Percentiles rank a stretch among this genome's conserved stretches.
phyloP scores from a whole-genome alignment of 2,329 filamentous ascomycete genomes.

The Sporothrix inflata region DNA sequence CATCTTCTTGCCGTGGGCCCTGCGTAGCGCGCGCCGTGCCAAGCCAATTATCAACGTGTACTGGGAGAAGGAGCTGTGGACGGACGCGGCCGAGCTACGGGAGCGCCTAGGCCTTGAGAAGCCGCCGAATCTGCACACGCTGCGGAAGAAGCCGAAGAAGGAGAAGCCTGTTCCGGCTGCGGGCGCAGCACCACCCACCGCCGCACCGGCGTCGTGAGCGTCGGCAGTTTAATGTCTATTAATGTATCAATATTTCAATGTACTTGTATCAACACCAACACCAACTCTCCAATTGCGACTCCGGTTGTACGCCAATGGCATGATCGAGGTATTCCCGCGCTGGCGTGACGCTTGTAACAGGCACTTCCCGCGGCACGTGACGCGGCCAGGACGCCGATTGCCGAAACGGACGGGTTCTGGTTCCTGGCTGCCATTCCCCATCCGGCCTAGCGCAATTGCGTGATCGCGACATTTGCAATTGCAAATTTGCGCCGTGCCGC shows the following conservation, averaged over 20 bases:
- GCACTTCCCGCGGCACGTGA: constrained; percentile 25
- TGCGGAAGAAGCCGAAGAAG: constrained; percentile 58
- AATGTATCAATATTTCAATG: not conserved
- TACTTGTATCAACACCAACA: not conserved
- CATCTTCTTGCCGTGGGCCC: constrained; percentile 87
- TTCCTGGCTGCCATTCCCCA: constrained; percentile 1
- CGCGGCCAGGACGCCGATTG: constrained; percentile 22
- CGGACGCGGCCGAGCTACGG: constrained; percentile 77
- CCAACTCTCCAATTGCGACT: no score
- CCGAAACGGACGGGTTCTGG: constrained; percentile 22
- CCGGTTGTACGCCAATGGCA: no score
- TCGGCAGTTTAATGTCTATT: not conserved
- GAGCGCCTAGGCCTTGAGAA: constrained; percentile 78
- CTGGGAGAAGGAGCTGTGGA: constrained; percentile 93
- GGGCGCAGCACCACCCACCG: not conserved
- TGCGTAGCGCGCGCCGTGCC: constrained; percentile 75
- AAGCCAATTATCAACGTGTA: constrained; percentile 93
- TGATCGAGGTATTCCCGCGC: no score
- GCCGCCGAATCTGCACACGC: constrained; percentile 81
- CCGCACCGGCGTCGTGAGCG: not conserved
- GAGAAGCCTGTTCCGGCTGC: not conserved
- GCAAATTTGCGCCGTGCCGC: constrained; percentile 26
- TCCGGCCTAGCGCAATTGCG: constrained; percentile 34
- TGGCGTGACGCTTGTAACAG: no score
- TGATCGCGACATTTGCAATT: constrained; percentile 33